These are phyloP conservation scores for Suzukiozyma palmioleophila DNA, from an alignment of 1,139 yeast species.

Conservation along the genomic window DNA sequence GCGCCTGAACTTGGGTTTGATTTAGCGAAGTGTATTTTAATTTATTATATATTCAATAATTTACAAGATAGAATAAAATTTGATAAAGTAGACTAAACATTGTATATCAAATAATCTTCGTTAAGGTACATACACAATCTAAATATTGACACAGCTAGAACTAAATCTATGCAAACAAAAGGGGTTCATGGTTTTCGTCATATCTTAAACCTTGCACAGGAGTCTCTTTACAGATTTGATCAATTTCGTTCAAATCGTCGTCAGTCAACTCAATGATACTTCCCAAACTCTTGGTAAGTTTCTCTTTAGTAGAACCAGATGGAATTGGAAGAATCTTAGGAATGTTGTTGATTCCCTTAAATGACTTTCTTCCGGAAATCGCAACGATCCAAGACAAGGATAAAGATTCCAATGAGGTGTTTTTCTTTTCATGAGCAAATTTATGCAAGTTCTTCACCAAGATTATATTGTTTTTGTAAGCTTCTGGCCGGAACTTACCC, in stretches of 20 bases:
- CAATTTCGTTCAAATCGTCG: slow-evolving; percentile 48
- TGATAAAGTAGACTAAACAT: too few relatives aligned
- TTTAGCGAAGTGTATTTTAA: too few relatives aligned
- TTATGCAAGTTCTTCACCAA: slow-evolving; percentile 41
- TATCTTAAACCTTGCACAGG: slow-evolving; percentile 15
- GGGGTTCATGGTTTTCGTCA: slow-evolving; percentile 8
- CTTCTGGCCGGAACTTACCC: slow-evolving; percentile 60
- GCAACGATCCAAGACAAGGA: slow-evolving; percentile 70
- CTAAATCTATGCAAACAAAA: slow-evolving; percentile 4
- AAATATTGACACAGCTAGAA: too few relatives aligned
- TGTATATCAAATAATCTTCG: too few relatives aligned
- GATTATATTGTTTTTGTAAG: slow-evolving; percentile 46
- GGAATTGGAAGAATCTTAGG: slow-evolving; percentile 75
- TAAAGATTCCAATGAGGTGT: slow-evolving; percentile 58
- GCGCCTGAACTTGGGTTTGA: not conserved
- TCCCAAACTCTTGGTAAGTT: slow-evolving; percentile 57
- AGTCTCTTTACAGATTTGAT: slow-evolving; percentile 26
- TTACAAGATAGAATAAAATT: too few relatives aligned
- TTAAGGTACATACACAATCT: too few relatives aligned
- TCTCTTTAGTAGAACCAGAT: slow-evolving; percentile 56
- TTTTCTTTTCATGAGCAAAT: slow-evolving; percentile 41
- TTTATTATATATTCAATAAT: too few relatives aligned
- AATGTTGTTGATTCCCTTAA: slow-evolving; percentile 33
- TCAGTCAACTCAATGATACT: slow-evolving; percentile 41
- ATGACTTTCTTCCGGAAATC: slow-evolving; percentile 23